Percentiles rank a stretch among this genome's conserved stretches.
Evolutionary conservation across 2,329 filamentous ascomycete genomes (phyloP).

Genomic region (Diaporthe helianthi): DNA sequence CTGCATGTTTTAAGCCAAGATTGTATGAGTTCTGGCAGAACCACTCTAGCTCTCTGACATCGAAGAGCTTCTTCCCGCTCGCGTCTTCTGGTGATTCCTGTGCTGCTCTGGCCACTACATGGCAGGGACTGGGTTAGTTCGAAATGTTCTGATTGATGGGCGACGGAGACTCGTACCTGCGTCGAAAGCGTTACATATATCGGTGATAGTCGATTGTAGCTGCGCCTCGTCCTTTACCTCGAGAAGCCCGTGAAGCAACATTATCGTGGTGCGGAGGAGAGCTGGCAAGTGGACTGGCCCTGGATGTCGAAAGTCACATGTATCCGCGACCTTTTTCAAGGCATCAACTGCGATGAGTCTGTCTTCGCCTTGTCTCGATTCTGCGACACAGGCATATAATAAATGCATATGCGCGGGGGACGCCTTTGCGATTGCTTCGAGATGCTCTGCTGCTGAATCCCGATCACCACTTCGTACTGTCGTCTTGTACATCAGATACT

Average conservation of each 20-base stretch:
- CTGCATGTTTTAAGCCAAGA: conserved; percentile 67
- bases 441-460: conserved; percentile 66
- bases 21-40: conserved; percentile 86
- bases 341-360: conserved; percentile 64
- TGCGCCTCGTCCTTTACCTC: conserved; percentile 41
- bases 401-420: conserved; percentile 62
- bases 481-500: conserved; percentile 78
- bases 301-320: conserved; percentile 55
- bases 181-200: conserved; percentile 62
- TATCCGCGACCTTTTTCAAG: conserved; percentile 66
- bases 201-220: conserved; percentile 44
- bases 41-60: conserved; percentile 76
- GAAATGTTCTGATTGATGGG: background rate
- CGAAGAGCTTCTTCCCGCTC: conserved; percentile 60
- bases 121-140: conserved; percentile 18
- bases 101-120: conserved; percentile 51
- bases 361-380: conserved; percentile 73
- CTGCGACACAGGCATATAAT: conserved; percentile 80
- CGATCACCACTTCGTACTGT: conserved; percentile 66
- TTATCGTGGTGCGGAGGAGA: conserved; percentile 67
- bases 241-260: conserved; percentile 54
- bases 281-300: conserved; percentile 65
- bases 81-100: conserved; percentile 47
- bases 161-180: conserved; percentile 45
- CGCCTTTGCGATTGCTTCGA: conserved; percentile 64